phyloP scores from a whole-genome alignment of 352 stramenopile species.

The Phytopythium ostracodes region DNA sequence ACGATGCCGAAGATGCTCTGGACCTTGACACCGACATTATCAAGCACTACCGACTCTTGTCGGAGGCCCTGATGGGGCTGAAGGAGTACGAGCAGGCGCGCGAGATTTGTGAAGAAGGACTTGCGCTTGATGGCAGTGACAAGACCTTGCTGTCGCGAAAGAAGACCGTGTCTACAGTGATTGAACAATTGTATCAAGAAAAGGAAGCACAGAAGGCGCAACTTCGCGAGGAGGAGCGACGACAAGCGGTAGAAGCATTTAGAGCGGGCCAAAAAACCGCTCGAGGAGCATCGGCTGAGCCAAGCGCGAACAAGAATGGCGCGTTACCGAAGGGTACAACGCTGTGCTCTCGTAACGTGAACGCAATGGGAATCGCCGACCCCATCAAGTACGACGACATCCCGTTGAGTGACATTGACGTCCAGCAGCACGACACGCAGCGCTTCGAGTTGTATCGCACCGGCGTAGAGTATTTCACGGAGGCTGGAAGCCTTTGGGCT shows the following conservation, averaged over 20 bases:
- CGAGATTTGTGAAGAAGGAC: conserved; percentile 30
- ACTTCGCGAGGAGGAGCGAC: conserved; percentile 14
- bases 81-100: conserved; percentile 28
- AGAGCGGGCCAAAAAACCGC: neutral
- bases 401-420: conserved; percentile 23
- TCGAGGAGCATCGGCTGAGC: neutral
- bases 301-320: neutral
- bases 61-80: conserved; percentile 29
- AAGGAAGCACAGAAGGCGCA: conserved; percentile 21
- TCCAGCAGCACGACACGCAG: conserved; percentile 15
- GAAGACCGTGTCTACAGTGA: conserved; percentile 12
- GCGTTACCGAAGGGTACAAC: neutral
- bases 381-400: conserved; percentile 34
- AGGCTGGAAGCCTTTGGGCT: conserved; percentile 11
- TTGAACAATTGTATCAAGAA: conserved; percentile 14
- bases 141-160: conserved; percentile 15
- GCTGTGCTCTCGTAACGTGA: neutral
- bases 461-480: conserved; percentile 17
- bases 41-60: conserved; percentile 35
- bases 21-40: conserved; percentile 21
- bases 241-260: neutral
- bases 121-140: conserved; percentile 24
- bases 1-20: conserved; percentile 34
- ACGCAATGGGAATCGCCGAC: neutral
- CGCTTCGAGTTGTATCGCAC: conserved; percentile 18